Conservation (phyloP, 352 stramenopile species). For the Plasmopara viticola region DNA sequence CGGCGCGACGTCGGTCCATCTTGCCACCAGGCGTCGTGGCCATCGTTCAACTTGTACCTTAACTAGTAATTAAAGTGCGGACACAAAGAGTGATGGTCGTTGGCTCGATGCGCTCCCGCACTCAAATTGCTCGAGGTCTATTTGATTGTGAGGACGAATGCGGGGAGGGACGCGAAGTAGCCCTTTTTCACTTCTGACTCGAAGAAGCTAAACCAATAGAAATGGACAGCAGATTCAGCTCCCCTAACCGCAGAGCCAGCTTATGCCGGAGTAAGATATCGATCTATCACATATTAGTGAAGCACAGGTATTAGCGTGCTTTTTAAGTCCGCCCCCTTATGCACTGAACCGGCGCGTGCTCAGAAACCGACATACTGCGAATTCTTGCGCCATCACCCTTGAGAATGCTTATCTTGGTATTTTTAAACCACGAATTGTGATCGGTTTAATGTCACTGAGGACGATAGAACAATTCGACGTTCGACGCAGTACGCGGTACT, state of each 20-base stretch:
- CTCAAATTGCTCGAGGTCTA: constrained; percentile 10
- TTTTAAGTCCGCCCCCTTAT: no score
- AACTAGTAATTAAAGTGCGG: neutral
- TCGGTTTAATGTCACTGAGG: no score
- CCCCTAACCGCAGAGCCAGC: constrained; percentile 13
- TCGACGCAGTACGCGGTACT: no score
- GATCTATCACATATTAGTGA: no score
- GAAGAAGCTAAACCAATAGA: constrained; percentile 9
- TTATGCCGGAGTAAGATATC: constrained; percentile 17
- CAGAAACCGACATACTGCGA: no score
- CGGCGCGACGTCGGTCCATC: constrained; percentile 56
- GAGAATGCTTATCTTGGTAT: no score
- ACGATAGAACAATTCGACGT: no score
- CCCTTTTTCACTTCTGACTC: constrained; percentile 16
- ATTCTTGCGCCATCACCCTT: no score
- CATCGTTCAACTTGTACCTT: constrained; percentile 10
- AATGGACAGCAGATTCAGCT: neutral
- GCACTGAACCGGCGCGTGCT: no score
- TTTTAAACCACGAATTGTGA: no score
- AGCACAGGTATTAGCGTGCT: no score
- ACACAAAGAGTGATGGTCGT: constrained; percentile 15
- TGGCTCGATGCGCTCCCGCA: constrained; percentile 1
- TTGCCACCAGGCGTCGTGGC: constrained; percentile 32
- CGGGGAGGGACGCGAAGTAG: constrained; percentile 2
- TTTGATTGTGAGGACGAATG: constrained; percentile 15